Percentiles rank a stretch among this genome's conserved stretches.
Conservation (phyloP, 345 rosid genomes). For the Aegle marmelos region DNA sequence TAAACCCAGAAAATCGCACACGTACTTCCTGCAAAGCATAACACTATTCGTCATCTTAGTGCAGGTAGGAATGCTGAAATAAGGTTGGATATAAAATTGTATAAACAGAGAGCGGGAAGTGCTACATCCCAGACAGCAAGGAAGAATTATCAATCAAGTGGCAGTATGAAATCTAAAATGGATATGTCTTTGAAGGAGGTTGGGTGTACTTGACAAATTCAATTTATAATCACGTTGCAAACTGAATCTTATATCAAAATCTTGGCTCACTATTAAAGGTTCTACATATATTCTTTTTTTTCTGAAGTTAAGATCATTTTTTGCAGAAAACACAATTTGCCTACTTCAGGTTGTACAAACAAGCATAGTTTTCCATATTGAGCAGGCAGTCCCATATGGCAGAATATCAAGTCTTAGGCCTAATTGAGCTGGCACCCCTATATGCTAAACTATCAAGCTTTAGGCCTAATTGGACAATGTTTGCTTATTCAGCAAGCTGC, state of each 20-base stretch:
- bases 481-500: neutral
- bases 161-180: neutral
- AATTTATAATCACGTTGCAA: neutral
- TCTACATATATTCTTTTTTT: neutral
- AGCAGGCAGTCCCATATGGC: neutral
- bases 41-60: neutral
- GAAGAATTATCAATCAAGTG: neutral
- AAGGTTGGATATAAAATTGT: no score
- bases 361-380: neutral
- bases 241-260: neutral
- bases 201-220: neutral
- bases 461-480: neutral
- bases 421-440: neutral
- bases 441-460: neutral
- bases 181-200: neutral
- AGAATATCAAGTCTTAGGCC: neutral
- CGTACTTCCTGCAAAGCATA: conserved; percentile 70
- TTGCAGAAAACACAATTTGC: neutral
- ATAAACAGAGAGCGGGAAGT: neutral
- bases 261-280: neutral
- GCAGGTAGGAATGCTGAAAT: neutral
- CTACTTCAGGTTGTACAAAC: neutral
- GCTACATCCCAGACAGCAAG: neutral
- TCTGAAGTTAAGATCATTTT: no score
- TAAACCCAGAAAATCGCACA: conserved; percentile 70